Base-by-base conservation (phyloP, 2,329 filamentous ascomycete species). In the Ophioceras dolichostomum region DNA sequence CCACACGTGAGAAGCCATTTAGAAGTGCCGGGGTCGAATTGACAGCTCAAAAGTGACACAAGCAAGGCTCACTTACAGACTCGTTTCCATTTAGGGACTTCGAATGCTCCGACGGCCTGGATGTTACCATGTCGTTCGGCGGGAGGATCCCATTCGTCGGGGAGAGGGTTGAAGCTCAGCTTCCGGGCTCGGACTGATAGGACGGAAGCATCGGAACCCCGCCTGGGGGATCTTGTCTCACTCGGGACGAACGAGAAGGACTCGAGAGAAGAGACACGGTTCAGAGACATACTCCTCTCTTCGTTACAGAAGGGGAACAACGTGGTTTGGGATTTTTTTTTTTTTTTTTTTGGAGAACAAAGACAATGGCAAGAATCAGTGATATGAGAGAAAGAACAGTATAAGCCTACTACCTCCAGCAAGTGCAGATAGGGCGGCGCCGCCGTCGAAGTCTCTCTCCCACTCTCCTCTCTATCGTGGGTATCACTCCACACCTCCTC, bases 231-330 rank as follows among this genome's bases (percentile, higher is more conserved):
- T 28, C 54, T 49, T 22, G 52, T 53, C 22, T 62, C 62, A 12
- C 19, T 43, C n/a, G 55, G 55, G 19, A 60, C 39, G 40, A 56
- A 57, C 38, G 65, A 54, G 44, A 73, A 67, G 17, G 68, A 70
- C 54, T 73, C 69, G 42, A 73, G 59, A 34, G 68, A 70, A 16
- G 58, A 58, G 21, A 73, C 61, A 17, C 69, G 66, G 44, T 70
- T 64, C 39, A 73, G 50, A 46, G 68, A 71, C 68, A 73, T 73
- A 44, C n/a, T n/a, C n/a, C n/a, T n/a, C n/a, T n/a, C n/a, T n/a
- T n/a, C n/a, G n/a, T n/a, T n/a, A n/a, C n/a, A n/a, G n/a, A n/a
- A n/a, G n/a, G n/a, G n/a, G n/a, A n/a, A n/a, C n/a, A n/a, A n/a
- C n/a, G n/a, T n/a, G n/a, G 9, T 20, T 12, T 18, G 10, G 14